Conservation (phyloP, 495 filamentous ascomycete genomes). For the Lepraria neglecta region DNA sequence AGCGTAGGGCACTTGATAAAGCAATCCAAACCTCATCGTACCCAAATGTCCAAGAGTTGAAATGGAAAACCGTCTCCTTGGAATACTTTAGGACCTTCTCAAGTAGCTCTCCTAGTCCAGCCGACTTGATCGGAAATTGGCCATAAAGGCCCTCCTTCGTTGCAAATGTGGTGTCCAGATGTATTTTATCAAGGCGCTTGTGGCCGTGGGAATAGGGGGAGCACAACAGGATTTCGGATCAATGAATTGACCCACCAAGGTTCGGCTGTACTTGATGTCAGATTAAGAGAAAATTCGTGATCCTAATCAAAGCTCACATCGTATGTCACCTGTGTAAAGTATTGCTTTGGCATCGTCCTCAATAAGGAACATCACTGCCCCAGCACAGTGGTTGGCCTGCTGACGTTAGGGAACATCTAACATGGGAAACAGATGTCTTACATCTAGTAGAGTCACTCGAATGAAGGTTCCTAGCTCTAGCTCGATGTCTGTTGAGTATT, state of each 20-base stretch:
- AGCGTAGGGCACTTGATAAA: constrained; percentile 60
- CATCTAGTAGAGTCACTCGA: constrained; percentile 78
- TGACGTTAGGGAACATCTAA: not conserved
- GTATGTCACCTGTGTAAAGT: constrained; percentile 89
- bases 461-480: constrained; percentile 60
- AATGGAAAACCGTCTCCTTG: constrained; percentile 69
- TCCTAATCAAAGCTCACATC: constrained; percentile 46
- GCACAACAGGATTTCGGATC: constrained; percentile 60
- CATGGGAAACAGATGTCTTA: constrained; percentile 17
- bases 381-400: constrained; percentile 76
- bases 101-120: constrained; percentile 70
- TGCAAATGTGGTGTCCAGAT: constrained; percentile 81
- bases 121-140: constrained; percentile 54
- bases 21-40: constrained; percentile 90
- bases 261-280: constrained; percentile 42
- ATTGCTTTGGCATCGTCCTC: constrained; percentile 69
- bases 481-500: constrained; percentile 73
- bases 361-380: constrained; percentile 91
- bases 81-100: constrained; percentile 64
- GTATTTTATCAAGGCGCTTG: constrained; percentile 68
- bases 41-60: constrained; percentile 90
- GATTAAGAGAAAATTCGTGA: not conserved
- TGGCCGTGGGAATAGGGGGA: constrained; percentile 66
- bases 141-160: constrained; percentile 40
- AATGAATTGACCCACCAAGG: constrained; percentile 63